A percentile compares a stretch with the other conserved stretches of the same genome.
Evolutionary conservation across 2,329 filamentous ascomycete genomes (phyloP).

Genomic region (Penicillium sp.): DNA sequence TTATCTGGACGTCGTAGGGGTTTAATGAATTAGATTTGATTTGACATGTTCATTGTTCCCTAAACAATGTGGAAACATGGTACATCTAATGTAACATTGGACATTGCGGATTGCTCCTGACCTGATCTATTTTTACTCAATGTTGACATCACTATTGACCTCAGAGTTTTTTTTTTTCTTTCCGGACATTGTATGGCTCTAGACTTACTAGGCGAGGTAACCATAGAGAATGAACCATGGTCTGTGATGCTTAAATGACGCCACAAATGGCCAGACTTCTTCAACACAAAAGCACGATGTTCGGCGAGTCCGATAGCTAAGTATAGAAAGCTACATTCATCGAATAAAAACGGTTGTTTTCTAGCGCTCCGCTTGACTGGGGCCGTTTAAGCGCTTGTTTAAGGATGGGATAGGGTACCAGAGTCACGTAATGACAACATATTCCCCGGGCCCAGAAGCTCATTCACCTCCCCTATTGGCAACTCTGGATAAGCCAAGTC

Average conservation of each 20-base stretch:
- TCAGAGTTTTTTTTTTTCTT: too few relatives aligned
- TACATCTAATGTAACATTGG: background rate
- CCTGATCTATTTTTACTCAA: background rate
- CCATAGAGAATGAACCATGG: background rate
- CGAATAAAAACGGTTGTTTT: background rate
- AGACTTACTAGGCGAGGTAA: too few relatives aligned
- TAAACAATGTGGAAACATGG: background rate
- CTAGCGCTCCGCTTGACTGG: background rate
- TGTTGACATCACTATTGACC: too few relatives aligned
- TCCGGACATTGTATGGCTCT: too few relatives aligned
- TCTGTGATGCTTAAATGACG: background rate
- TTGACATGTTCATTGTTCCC: background rate
- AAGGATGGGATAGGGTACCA: background rate
- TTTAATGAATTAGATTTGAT: background rate
- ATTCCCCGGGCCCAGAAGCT: background rate
- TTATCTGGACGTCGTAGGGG: slow-evolving; percentile 7
- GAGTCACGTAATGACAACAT: background rate
- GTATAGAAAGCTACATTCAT: background rate
- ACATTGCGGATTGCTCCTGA: background rate
- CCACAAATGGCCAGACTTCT: background rate
- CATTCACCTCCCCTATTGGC: background rate
- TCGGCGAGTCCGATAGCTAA: background rate
- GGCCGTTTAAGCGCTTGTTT: background rate
- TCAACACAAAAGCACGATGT: background rate
- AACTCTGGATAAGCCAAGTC: background rate